These are phyloP conservation scores for Metarhizium guizhouense DNA, from an alignment of 2,329 filamentous ascomycete species.

Conservation along the genomic window DNA sequence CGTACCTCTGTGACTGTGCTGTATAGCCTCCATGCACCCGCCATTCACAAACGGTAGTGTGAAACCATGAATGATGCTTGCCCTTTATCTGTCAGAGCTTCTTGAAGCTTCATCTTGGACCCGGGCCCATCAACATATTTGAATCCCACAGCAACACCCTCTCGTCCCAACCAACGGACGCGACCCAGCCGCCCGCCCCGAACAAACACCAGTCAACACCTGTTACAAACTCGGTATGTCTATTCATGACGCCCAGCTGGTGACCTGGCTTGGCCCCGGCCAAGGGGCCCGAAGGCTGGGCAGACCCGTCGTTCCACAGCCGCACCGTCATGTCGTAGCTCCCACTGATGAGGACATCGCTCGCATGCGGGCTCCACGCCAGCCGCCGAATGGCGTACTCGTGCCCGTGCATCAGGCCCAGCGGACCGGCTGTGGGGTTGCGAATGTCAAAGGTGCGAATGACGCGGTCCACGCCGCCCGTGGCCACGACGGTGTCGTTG, in stretches of 20 bases:
- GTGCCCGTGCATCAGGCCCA: conserved; percentile 71
- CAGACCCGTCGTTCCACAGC: conserved; percentile 73
- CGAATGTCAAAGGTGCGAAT: conserved; percentile 89
- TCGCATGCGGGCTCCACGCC: conserved; percentile 90
- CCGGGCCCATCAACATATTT: conserved; percentile 33
- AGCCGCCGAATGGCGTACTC: conserved; percentile 82
- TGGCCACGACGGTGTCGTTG: conserved; percentile 72
- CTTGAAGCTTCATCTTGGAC: conserved; percentile 8
- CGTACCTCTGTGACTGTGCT: not conserved
- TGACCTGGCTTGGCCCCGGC: conserved; percentile 43
- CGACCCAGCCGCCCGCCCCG: conserved; percentile 90
- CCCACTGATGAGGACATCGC: conserved; percentile 75
- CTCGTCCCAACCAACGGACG: conserved; percentile 92
- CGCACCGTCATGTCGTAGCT: conserved; percentile 98
- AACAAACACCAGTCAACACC: conserved; percentile 98
- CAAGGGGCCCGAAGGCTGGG: conserved; percentile 26
- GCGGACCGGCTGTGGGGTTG: conserved; percentile 61
- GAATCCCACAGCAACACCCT: conserved; percentile 88
- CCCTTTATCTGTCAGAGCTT: not conserved
- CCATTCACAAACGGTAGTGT: not conserved
- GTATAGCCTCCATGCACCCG: not conserved
- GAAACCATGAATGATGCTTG: not conserved
- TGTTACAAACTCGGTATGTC: conserved; percentile 91
- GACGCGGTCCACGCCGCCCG: conserved; percentile 77
- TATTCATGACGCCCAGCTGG: conserved; percentile 79